Base-by-base conservation (phyloP, 495 filamentous ascomycete species). In the Talaromyces proteolyticus region DNA sequence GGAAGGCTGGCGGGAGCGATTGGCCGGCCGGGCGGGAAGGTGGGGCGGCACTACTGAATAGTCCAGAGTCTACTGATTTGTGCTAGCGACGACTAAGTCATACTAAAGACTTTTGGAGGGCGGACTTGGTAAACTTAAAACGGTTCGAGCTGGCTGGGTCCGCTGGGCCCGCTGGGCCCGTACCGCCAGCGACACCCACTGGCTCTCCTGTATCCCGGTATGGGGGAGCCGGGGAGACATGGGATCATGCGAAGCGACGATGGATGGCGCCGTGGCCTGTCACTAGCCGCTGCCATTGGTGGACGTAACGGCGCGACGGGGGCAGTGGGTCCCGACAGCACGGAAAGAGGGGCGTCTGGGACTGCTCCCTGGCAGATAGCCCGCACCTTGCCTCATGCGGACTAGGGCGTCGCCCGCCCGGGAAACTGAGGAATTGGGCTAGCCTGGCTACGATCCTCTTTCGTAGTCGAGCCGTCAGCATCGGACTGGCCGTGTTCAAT, bases 401-500 rank as follows among this genome's bases (percentile, higher is more conserved):
- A n/a, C n/a, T n/a, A n/a, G n/a, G n/a, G n/a, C n/a, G n/a, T n/a
- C n/a, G n/a, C n/a, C n/a, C n/a, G n/a, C n/a, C n/a, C n/a, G n/a
- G n/a, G n/a, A n/a, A n/a, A n/a, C n/a, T n/a, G n/a, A n/a, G n/a
- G n/a, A n/a, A n/a, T n/a, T n/a, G n/a, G n/a, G n/a, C n/a, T n/a
- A n/a, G 43, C 23, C 43, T 43, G 25, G 43, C 43, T 45, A 45
- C 24, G n/a, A n/a, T n/a, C n/a, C n/a, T n/a, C n/a, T n/a, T n/a
- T n/a, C n/a, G n/a, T n/a, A n/a, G n/a, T n/a, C n/a, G n/a, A n/a
- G n/a, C n/a, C n/a, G n/a, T n/a, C n/a, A n/a, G n/a, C n/a, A n/a
- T n/a, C n/a, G n/a, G n/a, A n/a, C n/a, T n/a, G n/a, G n/a, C n/a
- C n/a, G n/a, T n/a, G n/a, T n/a, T n/a, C n/a, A n/a, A n/a, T n/a